Conservation (phyloP, 148 eudicot genomes). For the Mesembryanthemum crystallinum region DNA sequence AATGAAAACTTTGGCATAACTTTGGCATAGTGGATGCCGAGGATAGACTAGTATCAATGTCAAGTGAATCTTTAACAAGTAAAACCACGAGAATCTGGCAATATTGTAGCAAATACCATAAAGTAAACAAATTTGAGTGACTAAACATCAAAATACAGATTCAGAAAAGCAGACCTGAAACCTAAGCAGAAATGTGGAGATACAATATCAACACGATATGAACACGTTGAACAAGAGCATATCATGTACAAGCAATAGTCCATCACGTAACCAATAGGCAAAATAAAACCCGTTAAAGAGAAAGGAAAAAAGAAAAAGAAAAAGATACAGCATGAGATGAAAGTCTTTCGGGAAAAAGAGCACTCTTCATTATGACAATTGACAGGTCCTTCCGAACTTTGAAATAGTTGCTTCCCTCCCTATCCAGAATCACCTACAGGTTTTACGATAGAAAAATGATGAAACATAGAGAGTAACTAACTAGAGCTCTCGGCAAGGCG, state of each 20-base stretch:
- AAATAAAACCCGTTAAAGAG: background rate
- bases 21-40: too few species aligned
- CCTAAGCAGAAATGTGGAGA: background rate
- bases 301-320: background rate
- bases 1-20: too few species aligned
- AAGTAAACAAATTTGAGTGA: background rate
- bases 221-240: background rate
- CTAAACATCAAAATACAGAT: background rate
- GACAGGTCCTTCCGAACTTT: background rate
- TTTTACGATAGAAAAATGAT: background rate
- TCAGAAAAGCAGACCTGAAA: background rate
- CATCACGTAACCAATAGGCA: background rate
- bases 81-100: background rate
- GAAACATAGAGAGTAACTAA: slow-evolving; percentile 4
- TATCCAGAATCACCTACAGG: slow-evolving; percentile 3
- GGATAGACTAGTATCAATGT: too few species aligned
- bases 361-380: background rate
- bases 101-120: background rate
- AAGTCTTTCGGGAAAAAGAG: slow-evolving; percentile 7
- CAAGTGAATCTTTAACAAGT: too few species aligned
- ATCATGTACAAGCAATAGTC: slow-evolving; percentile 14
- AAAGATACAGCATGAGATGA: slow-evolving; percentile 12
- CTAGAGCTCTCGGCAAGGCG: slow-evolving; percentile 64
- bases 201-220: slow-evolving; percentile 7
- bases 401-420: slow-evolving; percentile 1